Evolutionary conservation across 164 flowering plant species (phyloP).

Genomic region (Stephania cephalantha): DNA sequence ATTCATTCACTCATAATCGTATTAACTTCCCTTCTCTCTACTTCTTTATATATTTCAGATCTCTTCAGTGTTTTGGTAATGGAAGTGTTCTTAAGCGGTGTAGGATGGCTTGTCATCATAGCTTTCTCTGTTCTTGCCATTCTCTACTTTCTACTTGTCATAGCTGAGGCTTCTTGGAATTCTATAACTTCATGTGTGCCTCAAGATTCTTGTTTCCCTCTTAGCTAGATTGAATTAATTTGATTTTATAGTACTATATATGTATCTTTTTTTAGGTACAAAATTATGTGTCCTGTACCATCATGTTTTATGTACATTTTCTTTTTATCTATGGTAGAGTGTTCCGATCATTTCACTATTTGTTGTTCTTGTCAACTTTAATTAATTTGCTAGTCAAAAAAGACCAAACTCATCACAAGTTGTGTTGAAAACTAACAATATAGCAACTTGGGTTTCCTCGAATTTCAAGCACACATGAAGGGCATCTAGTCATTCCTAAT

Average conservation of each 20-base stretch:
- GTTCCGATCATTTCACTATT: too few species aligned
- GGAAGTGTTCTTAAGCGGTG: not conserved
- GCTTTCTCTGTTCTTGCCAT: not conserved
- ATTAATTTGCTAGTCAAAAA: not conserved
- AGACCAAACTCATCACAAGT: not conserved
- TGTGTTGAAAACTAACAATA: not conserved
- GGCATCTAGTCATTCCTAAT: not conserved
- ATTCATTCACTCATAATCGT: not conserved
- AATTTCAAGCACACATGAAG: not conserved
- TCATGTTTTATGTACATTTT: too few species aligned
- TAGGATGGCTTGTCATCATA: conserved; percentile 1
- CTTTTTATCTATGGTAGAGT: too few species aligned
- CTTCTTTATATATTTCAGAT: not conserved
- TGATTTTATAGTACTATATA: too few species aligned
- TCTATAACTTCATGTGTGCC: not conserved
- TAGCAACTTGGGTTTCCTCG: not conserved
- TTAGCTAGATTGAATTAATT: not conserved
- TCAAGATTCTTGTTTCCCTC: not conserved
- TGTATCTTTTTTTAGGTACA: too few species aligned
- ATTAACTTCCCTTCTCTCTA: not conserved
- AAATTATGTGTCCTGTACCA: too few species aligned
- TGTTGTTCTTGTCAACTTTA: not conserved
- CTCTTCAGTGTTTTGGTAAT: not conserved
- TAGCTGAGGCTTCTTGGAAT: conserved; percentile 4
- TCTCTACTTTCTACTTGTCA: not conserved